Evolutionary conservation across 2,329 filamentous ascomycete genomes (phyloP).

Genomic region (Trichoderma sp.): DNA sequence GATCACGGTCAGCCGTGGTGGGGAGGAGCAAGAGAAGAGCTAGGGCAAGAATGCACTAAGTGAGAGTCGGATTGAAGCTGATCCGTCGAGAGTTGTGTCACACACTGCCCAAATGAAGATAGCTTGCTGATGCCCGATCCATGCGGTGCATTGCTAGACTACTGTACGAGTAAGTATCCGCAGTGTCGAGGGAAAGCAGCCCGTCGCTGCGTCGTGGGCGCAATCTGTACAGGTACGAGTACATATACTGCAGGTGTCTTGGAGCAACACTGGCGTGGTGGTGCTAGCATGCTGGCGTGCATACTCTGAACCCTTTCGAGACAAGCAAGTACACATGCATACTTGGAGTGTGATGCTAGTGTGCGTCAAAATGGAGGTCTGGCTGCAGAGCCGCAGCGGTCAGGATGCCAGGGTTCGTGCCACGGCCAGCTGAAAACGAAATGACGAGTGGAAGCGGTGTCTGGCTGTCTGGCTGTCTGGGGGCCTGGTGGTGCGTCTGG

Average conservation of each 20-base stretch:
- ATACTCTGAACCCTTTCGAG: background rate
- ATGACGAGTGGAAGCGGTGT: background rate
- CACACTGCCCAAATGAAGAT: background rate
- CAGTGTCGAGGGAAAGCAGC: background rate
- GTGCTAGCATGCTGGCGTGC: background rate
- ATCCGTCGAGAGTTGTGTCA: background rate
- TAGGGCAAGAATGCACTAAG: background rate
- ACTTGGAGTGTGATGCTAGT: background rate
- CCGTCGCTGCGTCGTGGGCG: background rate
- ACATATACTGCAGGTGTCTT: background rate
- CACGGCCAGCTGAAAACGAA: slow-evolving; percentile 18
- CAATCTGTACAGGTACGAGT: background rate
- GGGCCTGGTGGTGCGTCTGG: background rate
- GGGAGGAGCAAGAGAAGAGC: background rate
- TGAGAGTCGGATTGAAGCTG: slow-evolving; percentile 7
- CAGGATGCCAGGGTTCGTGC: slow-evolving; percentile 1
- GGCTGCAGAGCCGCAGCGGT: slow-evolving; percentile 9
- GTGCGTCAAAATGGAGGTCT: background rate
- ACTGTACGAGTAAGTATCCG: background rate
- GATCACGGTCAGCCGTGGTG: slow-evolving; percentile 8
- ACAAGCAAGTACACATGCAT: background rate
- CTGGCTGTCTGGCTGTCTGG: background rate
- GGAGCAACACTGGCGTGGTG: background rate
- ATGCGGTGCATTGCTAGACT: background rate
- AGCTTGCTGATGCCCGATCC: slow-evolving; percentile 10